Percentiles rank a stretch among this genome's conserved stretches.
phyloP scores from a whole-genome alignment of 495 filamentous ascomycete species.

The Astrocystis sublimbata region DNA sequence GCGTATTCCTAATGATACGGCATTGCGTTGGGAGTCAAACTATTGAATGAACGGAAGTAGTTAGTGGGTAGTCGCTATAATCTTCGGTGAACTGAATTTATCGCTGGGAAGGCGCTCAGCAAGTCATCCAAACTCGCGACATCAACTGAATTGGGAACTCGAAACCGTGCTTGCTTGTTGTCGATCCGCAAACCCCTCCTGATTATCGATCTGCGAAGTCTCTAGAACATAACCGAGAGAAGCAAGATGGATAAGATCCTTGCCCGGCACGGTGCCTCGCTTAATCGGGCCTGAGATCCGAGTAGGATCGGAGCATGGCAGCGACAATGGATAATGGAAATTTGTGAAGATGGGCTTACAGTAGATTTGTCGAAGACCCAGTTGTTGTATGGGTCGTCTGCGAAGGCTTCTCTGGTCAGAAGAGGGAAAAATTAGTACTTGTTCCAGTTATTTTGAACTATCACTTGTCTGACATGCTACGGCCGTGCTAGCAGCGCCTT shows the following conservation, averaged over 20 bases:
- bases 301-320: not conserved
- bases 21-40: constrained; percentile 60
- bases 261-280: not conserved
- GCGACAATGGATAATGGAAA: constrained; percentile 14
- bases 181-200: constrained; percentile 1
- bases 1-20: constrained; percentile 61
- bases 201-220: constrained; percentile 2
- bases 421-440: constrained; percentile 25
- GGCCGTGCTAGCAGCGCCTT: too few species aligned
- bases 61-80: not conserved
- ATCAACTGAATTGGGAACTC: not conserved
- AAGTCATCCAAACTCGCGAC: too few species aligned
- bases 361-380: constrained; percentile 59
- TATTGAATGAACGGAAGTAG: constrained; percentile 26
- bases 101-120: too few species aligned
- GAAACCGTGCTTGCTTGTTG: constrained; percentile 8
- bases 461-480: not conserved
- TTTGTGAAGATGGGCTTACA: constrained; percentile 41
- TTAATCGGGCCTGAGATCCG: not conserved
- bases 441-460: not conserved
- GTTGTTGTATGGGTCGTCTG: constrained; percentile 64
- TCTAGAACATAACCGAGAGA: constrained; percentile 1
- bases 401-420: constrained; percentile 57
- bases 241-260: not conserved
- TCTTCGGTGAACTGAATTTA: not conserved